These are phyloP conservation scores for Aspergillus sp. DNA, from an alignment of 2,329 filamentous ascomycete species.

Conservation along the genomic window DNA sequence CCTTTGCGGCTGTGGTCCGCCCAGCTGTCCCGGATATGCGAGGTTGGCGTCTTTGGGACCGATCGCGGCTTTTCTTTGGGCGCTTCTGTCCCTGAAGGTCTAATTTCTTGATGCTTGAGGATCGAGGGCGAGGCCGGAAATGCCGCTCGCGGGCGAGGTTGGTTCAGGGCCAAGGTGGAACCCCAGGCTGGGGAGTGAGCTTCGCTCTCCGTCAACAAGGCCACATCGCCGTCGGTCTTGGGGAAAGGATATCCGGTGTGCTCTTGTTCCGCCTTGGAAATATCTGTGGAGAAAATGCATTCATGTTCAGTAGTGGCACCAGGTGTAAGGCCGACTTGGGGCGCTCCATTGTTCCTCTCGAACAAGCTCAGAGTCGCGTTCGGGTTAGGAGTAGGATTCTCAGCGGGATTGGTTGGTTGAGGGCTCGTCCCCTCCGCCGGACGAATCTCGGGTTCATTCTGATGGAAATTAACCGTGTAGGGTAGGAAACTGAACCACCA, in stretches of 20 bases:
- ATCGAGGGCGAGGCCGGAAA: slow-evolving; percentile 75
- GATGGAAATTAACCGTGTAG: slow-evolving; percentile 85
- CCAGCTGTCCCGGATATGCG: slow-evolving; percentile 16
- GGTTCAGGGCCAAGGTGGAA: slow-evolving; percentile 63
- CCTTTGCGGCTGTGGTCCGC: slow-evolving; percentile 59
- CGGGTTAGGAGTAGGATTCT: slow-evolving; percentile 29
- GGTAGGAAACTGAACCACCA: slow-evolving; percentile 74
- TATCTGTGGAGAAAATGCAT: slow-evolving; percentile 38
- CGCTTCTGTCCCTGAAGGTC: slow-evolving; percentile 24
- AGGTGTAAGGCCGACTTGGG: slow-evolving; percentile 36
- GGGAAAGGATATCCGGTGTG: slow-evolving; percentile 34
- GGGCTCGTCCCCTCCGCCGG: slow-evolving; percentile 40
- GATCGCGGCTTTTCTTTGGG: slow-evolving; percentile 22
- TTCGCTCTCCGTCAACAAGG: slow-evolving; percentile 68
- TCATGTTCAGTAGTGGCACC: slow-evolving; percentile 47
- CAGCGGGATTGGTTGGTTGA: slow-evolving; percentile 26
- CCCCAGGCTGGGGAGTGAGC: slow-evolving; percentile 78
- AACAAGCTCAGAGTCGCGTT: slow-evolving; percentile 38
- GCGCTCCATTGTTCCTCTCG: slow-evolving; percentile 27
- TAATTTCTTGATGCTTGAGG: slow-evolving; percentile 63
- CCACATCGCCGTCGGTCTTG: slow-evolving; percentile 39
- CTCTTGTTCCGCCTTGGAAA: slow-evolving; percentile 29
- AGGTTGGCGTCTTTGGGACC: slow-evolving; percentile 14
- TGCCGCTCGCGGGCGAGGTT: slow-evolving; percentile 74
- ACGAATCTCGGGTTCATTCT: slow-evolving; percentile 49